Conservation (phyloP, 192 early-diverging fungal species). For the Coemansia sp. region DNA sequence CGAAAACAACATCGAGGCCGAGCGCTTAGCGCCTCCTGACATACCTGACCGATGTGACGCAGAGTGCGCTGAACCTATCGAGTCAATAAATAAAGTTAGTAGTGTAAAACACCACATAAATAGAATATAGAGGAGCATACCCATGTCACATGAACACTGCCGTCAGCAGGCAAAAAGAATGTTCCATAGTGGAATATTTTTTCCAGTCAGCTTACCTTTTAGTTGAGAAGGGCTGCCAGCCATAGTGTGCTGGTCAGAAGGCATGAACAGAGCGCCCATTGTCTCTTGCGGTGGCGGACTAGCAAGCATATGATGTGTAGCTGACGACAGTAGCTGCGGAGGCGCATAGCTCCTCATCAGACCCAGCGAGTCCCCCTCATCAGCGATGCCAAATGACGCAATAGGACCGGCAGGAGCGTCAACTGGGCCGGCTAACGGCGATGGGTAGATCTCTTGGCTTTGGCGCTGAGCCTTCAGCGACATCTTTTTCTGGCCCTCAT, state of each 20-base stretch:
- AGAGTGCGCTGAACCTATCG: conserved; percentile 12
- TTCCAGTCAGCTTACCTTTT: conserved; percentile 27
- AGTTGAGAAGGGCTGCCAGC: conserved; percentile 2
- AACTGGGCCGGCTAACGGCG: not conserved
- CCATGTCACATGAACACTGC: not conserved
- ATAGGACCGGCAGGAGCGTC: not conserved
- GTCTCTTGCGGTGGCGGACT: conserved; percentile 3
- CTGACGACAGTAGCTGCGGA: not conserved
- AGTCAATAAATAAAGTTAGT: not conserved
- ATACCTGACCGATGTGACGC: not conserved
- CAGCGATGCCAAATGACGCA: conserved; percentile 2
- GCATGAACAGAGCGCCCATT: conserved; percentile 53
- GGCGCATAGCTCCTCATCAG: not conserved
- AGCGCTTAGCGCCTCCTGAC: conserved; percentile 42
- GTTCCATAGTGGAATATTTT: not conserved
- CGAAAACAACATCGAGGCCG: conserved; percentile 49
- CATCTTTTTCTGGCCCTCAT: not conserved
- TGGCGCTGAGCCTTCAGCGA: conserved; percentile 16
- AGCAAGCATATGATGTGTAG: not conserved
- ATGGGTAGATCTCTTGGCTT: not conserved
- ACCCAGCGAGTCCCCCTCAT: not conserved
- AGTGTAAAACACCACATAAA: not conserved
- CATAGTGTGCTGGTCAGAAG: conserved; percentile 29
- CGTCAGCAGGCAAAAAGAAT: not conserved
- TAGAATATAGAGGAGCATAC: not conserved